Evolutionary conservation across 306 rosid genomes (phyloP).

Genomic region (Malus orientalis): DNA sequence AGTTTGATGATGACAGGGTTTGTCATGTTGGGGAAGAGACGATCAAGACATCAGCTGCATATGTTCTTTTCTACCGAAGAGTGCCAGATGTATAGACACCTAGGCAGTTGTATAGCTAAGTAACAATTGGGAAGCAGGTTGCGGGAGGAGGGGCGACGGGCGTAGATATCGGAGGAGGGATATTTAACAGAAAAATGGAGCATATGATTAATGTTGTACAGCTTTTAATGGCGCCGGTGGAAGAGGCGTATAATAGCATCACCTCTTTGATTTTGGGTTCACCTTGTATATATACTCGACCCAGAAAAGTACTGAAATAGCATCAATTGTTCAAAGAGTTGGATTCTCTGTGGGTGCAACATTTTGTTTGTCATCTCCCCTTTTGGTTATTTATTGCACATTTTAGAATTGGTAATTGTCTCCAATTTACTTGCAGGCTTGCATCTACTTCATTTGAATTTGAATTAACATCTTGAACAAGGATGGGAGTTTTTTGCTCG

Average conservation of each 20-base stretch:
- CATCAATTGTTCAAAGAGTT: background rate
- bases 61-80: conserved; percentile 81
- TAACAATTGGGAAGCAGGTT: conserved; percentile 18
- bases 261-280: background rate
- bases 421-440: background rate
- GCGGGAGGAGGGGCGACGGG: background rate
- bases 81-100: conserved; percentile 25
- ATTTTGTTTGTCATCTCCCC: background rate
- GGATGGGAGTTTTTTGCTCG: too few relatives aligned
- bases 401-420: too few relatives aligned
- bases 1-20: conserved; percentile 74
- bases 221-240: conserved; percentile 12
- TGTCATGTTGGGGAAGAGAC: conserved; percentile 28
- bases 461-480: too few relatives aligned
- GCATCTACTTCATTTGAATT: background rate
- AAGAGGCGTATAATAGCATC: background rate
- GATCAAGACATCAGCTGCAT: conserved; percentile 65
- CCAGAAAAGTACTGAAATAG: background rate
- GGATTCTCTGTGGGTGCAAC: background rate
- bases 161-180: background rate
- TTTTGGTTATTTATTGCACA: too few relatives aligned
- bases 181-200: conserved; percentile 22
- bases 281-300: background rate
- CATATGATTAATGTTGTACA: conserved; percentile 26
- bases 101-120: conserved; percentile 23